Percentiles rank a stretch among this genome's conserved stretches.
Evolutionary conservation across 148 eudicot species (phyloP).

Genomic region (Pharnaceum exiguum): DNA sequence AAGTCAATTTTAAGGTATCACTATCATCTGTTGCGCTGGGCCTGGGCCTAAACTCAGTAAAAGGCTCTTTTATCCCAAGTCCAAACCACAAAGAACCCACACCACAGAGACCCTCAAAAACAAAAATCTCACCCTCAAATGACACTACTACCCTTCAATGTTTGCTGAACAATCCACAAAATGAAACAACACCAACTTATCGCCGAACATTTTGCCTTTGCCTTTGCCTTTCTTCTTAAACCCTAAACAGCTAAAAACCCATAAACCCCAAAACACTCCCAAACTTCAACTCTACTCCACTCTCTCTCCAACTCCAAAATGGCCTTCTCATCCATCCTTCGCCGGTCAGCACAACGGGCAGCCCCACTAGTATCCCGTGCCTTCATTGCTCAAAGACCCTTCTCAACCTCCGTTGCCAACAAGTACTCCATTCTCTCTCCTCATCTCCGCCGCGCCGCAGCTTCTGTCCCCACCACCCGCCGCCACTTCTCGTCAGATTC

Average conservation of each 20-base stretch:
- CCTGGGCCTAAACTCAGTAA: too few species aligned
- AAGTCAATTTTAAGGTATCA: background rate
- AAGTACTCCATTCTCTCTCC: conserved; percentile 15
- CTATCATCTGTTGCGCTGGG: too few species aligned
- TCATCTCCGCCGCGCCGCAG: conserved; percentile 23
- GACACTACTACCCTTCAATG: too few species aligned
- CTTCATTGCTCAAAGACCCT: conserved; percentile 36
- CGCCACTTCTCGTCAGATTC: conserved; percentile 19
- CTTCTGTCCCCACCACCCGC: conserved; percentile 12
- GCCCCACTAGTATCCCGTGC: conserved; percentile 38
- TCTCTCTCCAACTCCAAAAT: conserved; percentile 24
- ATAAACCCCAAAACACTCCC: conserved; percentile 1
- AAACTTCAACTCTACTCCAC: conserved; percentile 8
- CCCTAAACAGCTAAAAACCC: conserved; percentile 20
- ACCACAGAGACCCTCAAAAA: too few species aligned
- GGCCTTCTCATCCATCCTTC: conserved; percentile 45
- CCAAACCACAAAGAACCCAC: too few species aligned
- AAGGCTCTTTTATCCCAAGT: too few species aligned
- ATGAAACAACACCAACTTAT: background rate
- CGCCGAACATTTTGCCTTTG: background rate
- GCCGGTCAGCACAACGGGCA: conserved; percentile 38
- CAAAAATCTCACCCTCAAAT: too few species aligned
- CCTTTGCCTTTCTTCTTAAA: background rate
- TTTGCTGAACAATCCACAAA: too few species aligned
- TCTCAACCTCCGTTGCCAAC: conserved; percentile 37